Percentiles rank a stretch among this genome's conserved stretches.
Conservation (phyloP, 345 rosid genomes). For the Citrus mangshanensis region DNA sequence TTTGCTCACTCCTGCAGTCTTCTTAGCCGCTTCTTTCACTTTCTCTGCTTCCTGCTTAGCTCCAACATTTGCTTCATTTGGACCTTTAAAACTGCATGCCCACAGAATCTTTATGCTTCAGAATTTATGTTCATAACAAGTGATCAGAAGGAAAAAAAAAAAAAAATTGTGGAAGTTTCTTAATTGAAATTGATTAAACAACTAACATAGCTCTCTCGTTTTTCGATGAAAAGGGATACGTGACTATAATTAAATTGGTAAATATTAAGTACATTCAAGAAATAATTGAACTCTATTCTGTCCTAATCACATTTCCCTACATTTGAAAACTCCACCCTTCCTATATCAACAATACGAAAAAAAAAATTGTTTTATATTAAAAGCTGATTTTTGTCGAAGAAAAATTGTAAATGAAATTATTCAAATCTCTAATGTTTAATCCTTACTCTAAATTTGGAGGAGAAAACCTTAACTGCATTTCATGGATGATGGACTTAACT, state of each 20-base stretch:
- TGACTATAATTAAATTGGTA: no score
- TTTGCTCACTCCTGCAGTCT: slow-evolving; percentile 40
- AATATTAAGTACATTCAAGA: neutral
- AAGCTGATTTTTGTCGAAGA: neutral
- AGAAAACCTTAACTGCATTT: slow-evolving; percentile 41
- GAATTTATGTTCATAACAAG: neutral
- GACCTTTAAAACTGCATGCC: slow-evolving; percentile 46
- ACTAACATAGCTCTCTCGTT: no score
- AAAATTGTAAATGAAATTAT: neutral
- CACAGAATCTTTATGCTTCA: neutral
- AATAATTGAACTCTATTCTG: neutral
- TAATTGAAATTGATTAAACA: no score
- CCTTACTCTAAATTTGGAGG: slow-evolving; percentile 68
- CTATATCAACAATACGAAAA: neutral
- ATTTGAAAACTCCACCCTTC: neutral
- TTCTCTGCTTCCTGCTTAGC: slow-evolving; percentile 23
- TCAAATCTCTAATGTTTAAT: no score
- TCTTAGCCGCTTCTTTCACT: slow-evolving; percentile 56
- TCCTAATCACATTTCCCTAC: neutral
- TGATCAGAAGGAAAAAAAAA: no score
- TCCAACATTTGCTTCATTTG: slow-evolving; percentile 13
- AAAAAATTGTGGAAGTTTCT: no score
- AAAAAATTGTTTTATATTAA: neutral
- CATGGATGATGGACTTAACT: slow-evolving; percentile 40
- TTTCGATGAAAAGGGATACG: no score